Conservation (phyloP, 1,284 basidiomycete species). For the Heliocybe sulcata region DNA sequence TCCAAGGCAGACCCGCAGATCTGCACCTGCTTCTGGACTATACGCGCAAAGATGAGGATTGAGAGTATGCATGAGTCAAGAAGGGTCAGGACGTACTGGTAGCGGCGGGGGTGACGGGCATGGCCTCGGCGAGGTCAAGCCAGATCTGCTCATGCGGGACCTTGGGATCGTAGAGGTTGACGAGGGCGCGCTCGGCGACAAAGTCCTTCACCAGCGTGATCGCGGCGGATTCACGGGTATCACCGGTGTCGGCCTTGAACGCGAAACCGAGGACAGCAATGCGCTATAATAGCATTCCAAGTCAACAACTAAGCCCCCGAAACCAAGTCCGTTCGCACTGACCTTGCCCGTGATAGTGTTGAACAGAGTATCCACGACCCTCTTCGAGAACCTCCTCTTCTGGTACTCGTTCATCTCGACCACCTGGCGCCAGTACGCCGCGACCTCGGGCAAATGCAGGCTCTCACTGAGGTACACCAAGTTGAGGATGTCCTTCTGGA, state of each 20-base stretch:
- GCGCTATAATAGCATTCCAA: conserved; percentile 41
- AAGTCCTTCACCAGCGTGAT: conserved; percentile 95
- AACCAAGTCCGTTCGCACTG: conserved; percentile 20
- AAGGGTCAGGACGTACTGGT: conserved; percentile 38
- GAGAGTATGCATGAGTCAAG: conserved; percentile 1
- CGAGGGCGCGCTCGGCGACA: conserved; percentile 79
- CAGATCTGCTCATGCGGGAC: conserved; percentile 70
- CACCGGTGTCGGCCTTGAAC: conserved; percentile 95
- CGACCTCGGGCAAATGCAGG: conserved; percentile 93
- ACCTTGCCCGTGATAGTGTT: conserved; percentile 96
- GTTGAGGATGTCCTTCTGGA: conserved; percentile 99
- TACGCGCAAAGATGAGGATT: neutral
- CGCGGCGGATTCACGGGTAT: conserved; percentile 96
- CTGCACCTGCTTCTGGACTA: conserved; percentile 85
- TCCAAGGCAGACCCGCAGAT: conserved; percentile 76
- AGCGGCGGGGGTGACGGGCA: conserved; percentile 47
- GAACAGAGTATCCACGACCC: conserved; percentile 93
- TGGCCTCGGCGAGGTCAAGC: conserved; percentile 65
- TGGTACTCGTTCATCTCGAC: conserved; percentile 97
- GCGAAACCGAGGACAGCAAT: conserved; percentile 96
- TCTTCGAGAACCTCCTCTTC: conserved; percentile 85
- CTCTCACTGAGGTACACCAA: conserved; percentile 95
- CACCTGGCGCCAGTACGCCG: conserved; percentile 94
- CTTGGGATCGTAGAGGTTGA: conserved; percentile 93
- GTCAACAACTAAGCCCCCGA: neutral